phyloP scores from a whole-genome alignment of 2,329 filamentous ascomycete genomes.

The Aspergillus fischeri region DNA sequence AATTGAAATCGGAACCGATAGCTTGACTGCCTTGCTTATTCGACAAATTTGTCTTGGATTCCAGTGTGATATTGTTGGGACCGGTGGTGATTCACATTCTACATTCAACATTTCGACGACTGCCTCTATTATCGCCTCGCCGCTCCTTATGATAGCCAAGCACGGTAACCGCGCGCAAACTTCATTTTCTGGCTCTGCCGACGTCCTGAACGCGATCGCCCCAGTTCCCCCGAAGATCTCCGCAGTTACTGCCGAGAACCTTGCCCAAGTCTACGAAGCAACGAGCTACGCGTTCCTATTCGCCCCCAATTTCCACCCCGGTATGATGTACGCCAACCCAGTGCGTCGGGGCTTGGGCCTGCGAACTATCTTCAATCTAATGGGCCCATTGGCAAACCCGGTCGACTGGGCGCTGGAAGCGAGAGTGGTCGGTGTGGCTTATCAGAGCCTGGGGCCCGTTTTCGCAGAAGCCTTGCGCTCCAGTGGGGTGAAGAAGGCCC shows the following conservation, averaged over 20 bases:
- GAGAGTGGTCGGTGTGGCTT: constrained; percentile 86
- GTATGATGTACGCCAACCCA: constrained; percentile 83
- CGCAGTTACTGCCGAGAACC: constrained; percentile 67
- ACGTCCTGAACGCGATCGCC: constrained; percentile 73
- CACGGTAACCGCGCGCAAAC: constrained; percentile 96
- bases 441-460: constrained; percentile 78
- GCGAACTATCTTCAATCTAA: constrained; percentile 95
- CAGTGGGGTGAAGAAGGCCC: constrained; percentile 72
- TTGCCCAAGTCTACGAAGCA: constrained; percentile 67
- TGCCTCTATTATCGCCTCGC: constrained; percentile 83
- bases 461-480: constrained; percentile 81
- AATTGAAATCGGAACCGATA: not conserved
- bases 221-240: constrained; percentile 70
- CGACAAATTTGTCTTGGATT: not conserved
- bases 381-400: constrained; percentile 89
- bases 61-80: constrained; percentile 90
- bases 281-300: constrained; percentile 96
- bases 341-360: constrained; percentile 86
- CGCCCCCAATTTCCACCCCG: constrained; percentile 92
- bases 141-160: constrained; percentile 81
- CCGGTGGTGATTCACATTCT: constrained; percentile 91
- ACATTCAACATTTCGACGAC: constrained; percentile 99
- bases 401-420: constrained; percentile 82
- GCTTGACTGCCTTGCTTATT: constrained; percentile 2
- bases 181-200: constrained; percentile 91